Percentiles rank a stretch among this genome's conserved stretches.
phyloP scores from a whole-genome alignment of 331 rosid genomes.

The Phaseolus coccineus region DNA sequence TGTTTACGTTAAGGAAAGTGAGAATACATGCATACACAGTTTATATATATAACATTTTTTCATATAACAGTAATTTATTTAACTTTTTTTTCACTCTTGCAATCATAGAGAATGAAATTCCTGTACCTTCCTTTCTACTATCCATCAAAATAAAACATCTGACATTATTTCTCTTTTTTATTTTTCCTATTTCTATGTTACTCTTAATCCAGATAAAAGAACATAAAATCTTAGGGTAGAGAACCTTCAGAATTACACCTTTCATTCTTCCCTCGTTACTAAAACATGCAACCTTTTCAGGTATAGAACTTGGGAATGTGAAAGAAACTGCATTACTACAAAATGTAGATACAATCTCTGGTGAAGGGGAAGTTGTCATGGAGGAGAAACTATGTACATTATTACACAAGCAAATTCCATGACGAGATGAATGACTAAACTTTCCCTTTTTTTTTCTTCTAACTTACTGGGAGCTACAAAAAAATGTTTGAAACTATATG shows the following conservation, averaged over 20 bases:
- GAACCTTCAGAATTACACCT: background rate
- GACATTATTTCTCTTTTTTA: background rate
- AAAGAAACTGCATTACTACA: conserved; percentile 19
- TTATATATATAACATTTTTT: too few species aligned
- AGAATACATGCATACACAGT: too few species aligned
- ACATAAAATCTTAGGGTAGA: background rate
- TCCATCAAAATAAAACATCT: background rate
- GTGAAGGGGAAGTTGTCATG: background rate
- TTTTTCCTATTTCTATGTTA: background rate
- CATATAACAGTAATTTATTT: background rate
- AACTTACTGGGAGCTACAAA: conserved; percentile 18
- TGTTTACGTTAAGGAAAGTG: too few species aligned
- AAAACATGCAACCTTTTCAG: background rate
- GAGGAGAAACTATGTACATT: conserved; percentile 20
- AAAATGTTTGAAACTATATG: conserved; percentile 28
- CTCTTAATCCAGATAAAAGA: background rate
- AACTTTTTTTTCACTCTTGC: background rate
- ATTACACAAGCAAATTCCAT: conserved; percentile 2
- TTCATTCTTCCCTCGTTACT: background rate
- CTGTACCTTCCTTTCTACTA: background rate
- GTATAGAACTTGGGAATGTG: background rate
- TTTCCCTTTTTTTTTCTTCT: background rate
- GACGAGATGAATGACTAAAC: conserved; percentile 30
- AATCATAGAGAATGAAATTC: background rate
- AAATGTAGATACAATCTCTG: conserved; percentile 3